Percentiles rank a stretch among this genome's conserved stretches.
Conservation (phyloP, 495 filamentous ascomycete genomes). For the Pyrenopolyporus hunteri region DNA sequence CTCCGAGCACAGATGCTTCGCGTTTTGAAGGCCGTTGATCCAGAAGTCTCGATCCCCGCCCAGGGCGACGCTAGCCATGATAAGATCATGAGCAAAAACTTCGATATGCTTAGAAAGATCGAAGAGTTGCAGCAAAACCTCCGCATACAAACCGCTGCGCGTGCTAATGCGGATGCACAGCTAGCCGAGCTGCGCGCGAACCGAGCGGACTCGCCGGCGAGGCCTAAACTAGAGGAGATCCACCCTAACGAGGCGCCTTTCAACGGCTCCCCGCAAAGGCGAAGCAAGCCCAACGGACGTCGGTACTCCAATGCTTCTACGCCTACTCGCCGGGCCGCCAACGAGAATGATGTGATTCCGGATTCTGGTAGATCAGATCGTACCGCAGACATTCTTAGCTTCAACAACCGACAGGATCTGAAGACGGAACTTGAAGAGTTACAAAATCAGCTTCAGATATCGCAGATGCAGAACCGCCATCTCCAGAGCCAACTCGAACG, state of each 20-base stretch:
- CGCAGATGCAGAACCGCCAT: conserved; percentile 95
- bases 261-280: conserved; percentile 75
- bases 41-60: conserved; percentile 59
- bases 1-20: conserved; percentile 79
- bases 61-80: conserved; percentile 56
- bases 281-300: conserved; percentile 74
- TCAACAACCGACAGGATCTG: conserved; percentile 88
- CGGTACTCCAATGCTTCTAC: conserved; percentile 77
- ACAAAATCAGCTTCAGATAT: conserved; percentile 93
- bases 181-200: conserved; percentile 80
- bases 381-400: conserved; percentile 87
- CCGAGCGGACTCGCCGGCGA: conserved; percentile 73
- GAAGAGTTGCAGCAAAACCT: conserved; percentile 86
- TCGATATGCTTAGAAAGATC: conserved; percentile 87
- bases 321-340: conserved; percentile 72
- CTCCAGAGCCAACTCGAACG: conserved; percentile 86
- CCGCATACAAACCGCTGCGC: conserved; percentile 83
- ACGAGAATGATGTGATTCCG: conserved; percentile 62
- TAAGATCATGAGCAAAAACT: conserved; percentile 61
- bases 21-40: conserved; percentile 85
- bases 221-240: conserved; percentile 78
- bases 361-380: conserved; percentile 88
- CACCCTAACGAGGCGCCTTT: conserved; percentile 80
- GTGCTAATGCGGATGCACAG: conserved; percentile 81
- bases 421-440: conserved; percentile 89